A percentile compares a stretch with the other conserved stretches of the same genome.
These are phyloP conservation scores for Phaffia australis DNA, from an alignment of 768 basidiomycete species.

Conservation along the genomic window DNA sequence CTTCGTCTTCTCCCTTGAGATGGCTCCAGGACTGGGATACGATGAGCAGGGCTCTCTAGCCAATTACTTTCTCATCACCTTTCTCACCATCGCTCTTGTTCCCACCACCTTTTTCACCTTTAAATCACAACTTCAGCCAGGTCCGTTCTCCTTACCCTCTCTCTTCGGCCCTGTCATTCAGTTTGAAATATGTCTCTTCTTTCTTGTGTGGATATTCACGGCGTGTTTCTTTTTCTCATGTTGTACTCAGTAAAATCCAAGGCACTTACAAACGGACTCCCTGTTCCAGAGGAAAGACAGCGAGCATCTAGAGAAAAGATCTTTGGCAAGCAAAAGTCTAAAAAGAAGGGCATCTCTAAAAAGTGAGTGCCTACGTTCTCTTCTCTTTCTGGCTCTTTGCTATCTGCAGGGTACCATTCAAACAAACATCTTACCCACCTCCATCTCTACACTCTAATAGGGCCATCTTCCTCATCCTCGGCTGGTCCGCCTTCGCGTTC, in stretches of 20 bases:
- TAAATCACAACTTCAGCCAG: slow-evolving; percentile 15
- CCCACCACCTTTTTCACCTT: slow-evolving; percentile 53
- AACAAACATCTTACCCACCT: neutral
- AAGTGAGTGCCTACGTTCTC: slow-evolving; percentile 9
- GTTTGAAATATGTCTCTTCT: neutral
- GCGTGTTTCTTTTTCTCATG: neutral
- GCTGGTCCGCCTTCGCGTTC: slow-evolving; percentile 63
- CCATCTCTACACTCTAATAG: slow-evolving; percentile 38
- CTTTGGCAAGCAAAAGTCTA: slow-evolving; percentile 17
- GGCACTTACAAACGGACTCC: neutral
- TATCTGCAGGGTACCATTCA: neutral
- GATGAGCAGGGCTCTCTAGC: slow-evolving; percentile 39
- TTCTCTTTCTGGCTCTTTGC: neutral
- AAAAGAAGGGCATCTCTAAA: neutral
- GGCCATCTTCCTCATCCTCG: slow-evolving; percentile 50
- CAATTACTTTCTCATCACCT: slow-evolving; percentile 75
- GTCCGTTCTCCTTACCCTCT: neutral
- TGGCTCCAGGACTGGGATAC: slow-evolving; percentile 30
- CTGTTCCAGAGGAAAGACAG: neutral
- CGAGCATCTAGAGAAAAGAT: slow-evolving; percentile 5
- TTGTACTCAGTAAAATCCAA: neutral
- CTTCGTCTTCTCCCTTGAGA: neutral
- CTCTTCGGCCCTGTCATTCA: neutral
- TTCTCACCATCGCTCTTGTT: slow-evolving; percentile 70
- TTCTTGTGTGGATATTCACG: neutral